A percentile compares a stretch with the other conserved stretches of the same genome.
Conservation (phyloP, 352 stramenopile species). For the Pythium folliculosum region DNA sequence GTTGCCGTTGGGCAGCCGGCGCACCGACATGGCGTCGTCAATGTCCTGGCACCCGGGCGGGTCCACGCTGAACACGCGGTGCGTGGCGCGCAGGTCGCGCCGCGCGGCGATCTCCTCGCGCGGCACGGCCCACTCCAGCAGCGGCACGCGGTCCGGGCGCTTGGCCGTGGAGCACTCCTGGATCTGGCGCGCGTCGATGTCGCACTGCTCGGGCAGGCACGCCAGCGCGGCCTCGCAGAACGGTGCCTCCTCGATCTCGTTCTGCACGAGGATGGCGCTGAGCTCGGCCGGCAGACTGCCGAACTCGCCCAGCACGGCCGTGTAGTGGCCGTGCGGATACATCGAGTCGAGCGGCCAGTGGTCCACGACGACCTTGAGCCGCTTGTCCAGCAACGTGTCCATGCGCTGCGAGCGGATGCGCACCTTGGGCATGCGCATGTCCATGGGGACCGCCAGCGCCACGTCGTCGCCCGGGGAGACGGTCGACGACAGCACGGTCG, state of each 20-base stretch:
- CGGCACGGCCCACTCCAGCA: constrained; percentile 76
- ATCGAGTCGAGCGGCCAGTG: constrained; percentile 75
- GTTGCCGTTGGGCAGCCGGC: constrained; percentile 72
- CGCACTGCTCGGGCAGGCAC: constrained; percentile 71
- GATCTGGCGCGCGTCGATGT: constrained; percentile 64
- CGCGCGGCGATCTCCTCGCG: constrained; percentile 47
- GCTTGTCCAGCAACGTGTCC: constrained; percentile 72
- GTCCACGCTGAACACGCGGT: constrained; percentile 90
- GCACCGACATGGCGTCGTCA: constrained; percentile 90
- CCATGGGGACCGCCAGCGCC: constrained; percentile 81
- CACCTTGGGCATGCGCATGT: constrained; percentile 76
- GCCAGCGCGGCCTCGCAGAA: constrained; percentile 88
- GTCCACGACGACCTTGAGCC: constrained; percentile 83
- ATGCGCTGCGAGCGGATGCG: constrained; percentile 80
- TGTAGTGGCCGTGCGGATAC: constrained; percentile 83
- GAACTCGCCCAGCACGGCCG: constrained; percentile 60
- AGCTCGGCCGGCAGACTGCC: constrained; percentile 79
- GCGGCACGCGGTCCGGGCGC: constrained; percentile 42
- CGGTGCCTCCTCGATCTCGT: constrained; percentile 78
- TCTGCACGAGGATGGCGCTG: constrained; percentile 77
- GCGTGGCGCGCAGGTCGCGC: constrained; percentile 66
- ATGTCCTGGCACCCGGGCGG: constrained; percentile 90
- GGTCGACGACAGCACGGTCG: constrained; percentile 71
- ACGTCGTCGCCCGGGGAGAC: constrained; percentile 63
- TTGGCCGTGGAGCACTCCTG: constrained; percentile 80